Percentiles rank a stretch among this genome's conserved stretches.
Evolutionary conservation across 768 basidiomycete species (phyloP).

Genomic region (Lactarius quietus): DNA sequence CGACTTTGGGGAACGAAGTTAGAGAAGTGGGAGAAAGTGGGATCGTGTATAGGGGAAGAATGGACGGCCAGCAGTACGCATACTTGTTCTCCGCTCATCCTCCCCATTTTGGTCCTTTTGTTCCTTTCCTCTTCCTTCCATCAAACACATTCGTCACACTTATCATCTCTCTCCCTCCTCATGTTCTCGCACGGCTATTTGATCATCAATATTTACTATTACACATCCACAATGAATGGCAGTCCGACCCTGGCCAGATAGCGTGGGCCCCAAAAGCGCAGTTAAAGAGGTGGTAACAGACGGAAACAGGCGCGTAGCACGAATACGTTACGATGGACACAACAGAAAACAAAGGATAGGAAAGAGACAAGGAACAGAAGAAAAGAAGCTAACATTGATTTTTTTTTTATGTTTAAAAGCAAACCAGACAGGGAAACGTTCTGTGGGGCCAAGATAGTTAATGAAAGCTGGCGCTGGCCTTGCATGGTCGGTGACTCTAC

Average conservation of each 20-base stretch:
- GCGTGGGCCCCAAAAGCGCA: slow-evolving; percentile 19
- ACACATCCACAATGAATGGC: slow-evolving; percentile 15
- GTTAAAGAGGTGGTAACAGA: slow-evolving; percentile 21
- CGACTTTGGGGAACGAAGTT: too few relatives aligned
- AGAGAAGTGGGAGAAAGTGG: background rate
- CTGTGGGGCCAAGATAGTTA: slow-evolving; percentile 2
- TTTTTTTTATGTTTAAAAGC: slow-evolving; percentile 21
- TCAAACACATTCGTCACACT: slow-evolving; percentile 3
- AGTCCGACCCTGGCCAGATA: slow-evolving; percentile 17
- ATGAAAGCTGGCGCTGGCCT: slow-evolving; percentile 10
- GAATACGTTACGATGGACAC: slow-evolving; percentile 24
- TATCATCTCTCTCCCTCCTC: background rate
- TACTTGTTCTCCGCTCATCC: background rate
- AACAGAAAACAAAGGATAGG: slow-evolving; percentile 1
- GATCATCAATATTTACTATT: slow-evolving; percentile 24
- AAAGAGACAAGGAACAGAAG: background rate
- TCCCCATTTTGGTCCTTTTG: background rate
- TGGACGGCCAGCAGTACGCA: too few relatives aligned
- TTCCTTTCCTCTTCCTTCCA: slow-evolving; percentile 9
- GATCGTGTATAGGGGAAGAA: background rate
- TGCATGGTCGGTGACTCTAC: slow-evolving; percentile 20
- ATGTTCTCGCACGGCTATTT: background rate
- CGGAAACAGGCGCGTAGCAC: slow-evolving; percentile 17
- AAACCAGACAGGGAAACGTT: slow-evolving; percentile 17
- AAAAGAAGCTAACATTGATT: slow-evolving; percentile 12